Conservation (phyloP, 78 protist genomes). For the Dictyostelium brefeldianum region DNA sequence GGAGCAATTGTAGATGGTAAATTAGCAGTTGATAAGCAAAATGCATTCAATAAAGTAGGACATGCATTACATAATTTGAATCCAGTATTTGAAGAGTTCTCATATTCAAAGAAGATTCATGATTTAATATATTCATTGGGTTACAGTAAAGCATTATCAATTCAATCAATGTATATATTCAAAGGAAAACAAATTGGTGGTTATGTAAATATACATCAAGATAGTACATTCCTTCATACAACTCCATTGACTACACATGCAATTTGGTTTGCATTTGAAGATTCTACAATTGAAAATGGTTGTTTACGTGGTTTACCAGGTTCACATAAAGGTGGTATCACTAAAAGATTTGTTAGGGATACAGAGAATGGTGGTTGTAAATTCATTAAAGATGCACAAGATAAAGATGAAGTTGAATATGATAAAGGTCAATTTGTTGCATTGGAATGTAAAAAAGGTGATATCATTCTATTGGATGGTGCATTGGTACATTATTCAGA, state of each 20-base stretch:
- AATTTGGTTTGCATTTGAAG: conserved; percentile 84
- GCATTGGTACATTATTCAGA: conserved; percentile 58
- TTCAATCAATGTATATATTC: conserved; percentile 90
- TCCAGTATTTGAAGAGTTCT: conserved; percentile 75
- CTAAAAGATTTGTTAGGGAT: conserved; percentile 24
- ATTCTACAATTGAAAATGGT: conserved; percentile 66
- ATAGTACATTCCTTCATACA: conserved; percentile 84
- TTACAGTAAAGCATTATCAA: conserved; percentile 48
- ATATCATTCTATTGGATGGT: conserved; percentile 52
- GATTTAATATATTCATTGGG: conserved; percentile 58
- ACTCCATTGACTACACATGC: conserved; percentile 71
- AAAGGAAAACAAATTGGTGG: conserved; percentile 88
- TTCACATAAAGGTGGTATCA: conserved; percentile 78
- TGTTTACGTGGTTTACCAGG: conserved; percentile 82
- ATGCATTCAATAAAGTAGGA: conserved; percentile 81
- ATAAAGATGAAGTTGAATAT: not conserved
- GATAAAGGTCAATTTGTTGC: conserved; percentile 46
- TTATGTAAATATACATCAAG: conserved; percentile 85
- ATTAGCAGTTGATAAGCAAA: conserved; percentile 20
- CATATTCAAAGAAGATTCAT: conserved; percentile 45
- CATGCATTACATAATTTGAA: conserved; percentile 83
- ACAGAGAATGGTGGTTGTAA: not conserved
- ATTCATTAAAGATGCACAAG: not conserved
- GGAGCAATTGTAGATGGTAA: conserved; percentile 76
- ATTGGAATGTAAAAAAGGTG: conserved; percentile 73